Conservation (phyloP, 306 rosid species). For the Lablab purpureus region DNA sequence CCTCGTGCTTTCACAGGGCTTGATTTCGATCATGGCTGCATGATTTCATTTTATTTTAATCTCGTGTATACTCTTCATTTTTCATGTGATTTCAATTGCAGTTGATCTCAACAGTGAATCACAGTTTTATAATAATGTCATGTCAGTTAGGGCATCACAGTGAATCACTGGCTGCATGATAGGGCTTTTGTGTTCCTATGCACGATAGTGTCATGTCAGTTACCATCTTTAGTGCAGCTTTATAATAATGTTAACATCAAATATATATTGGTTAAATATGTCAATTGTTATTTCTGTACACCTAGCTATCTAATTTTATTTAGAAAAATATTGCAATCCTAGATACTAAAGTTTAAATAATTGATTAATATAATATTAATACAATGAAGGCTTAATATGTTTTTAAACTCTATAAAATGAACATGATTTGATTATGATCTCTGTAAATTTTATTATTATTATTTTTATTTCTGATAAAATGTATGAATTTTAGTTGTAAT, state of each 20-base stretch:
- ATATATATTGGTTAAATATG: not conserved
- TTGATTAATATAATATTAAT: not conserved
- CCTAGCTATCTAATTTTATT: not conserved
- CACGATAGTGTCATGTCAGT: not conserved
- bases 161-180: too few species aligned
- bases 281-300: not conserved
- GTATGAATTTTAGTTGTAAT: too few species aligned
- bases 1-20: not conserved
- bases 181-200: not conserved
- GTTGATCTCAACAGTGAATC: not conserved
- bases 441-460: too few species aligned
- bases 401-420: too few species aligned
- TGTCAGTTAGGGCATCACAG: too few species aligned
- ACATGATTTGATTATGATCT: too few species aligned
- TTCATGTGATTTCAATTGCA: not conserved
- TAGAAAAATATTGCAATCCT: not conserved
- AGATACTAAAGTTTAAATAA: not conserved
- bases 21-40: not conserved
- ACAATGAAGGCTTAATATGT: too few species aligned
- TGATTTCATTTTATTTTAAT: not conserved
- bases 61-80: not conserved
- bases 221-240: not conserved
- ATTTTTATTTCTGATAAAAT: too few species aligned
- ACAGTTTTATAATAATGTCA: not conserved
- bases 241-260: not conserved